Evolutionary conservation across 2,329 filamentous ascomycete species (phyloP).

Genomic region (Laburnicola sp.): DNA sequence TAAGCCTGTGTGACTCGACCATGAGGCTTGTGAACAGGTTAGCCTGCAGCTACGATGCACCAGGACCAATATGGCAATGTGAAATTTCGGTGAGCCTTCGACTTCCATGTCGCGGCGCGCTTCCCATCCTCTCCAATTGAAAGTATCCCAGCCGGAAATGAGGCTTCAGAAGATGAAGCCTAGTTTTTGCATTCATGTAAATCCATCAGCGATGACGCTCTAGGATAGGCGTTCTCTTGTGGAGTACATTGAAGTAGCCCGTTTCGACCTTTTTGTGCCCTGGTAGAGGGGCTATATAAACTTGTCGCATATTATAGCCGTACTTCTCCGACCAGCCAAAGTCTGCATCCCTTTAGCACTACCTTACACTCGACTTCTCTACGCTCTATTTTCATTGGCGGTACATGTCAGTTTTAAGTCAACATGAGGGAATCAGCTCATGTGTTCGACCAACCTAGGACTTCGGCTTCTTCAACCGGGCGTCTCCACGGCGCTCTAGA

Average conservation of each 20-base stretch:
- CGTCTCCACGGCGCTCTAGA: constrained; percentile 16
- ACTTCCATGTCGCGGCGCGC: constrained; percentile 19
- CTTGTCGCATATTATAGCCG: constrained; percentile 13
- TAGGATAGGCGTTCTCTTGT: constrained; percentile 3
- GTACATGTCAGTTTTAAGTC: constrained; percentile 16
- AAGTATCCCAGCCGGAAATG: constrained; percentile 23
- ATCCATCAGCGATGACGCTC: constrained; percentile 2
- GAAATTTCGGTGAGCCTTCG: constrained; percentile 27
- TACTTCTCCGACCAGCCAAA: constrained; percentile 20
- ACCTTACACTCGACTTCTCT: constrained; percentile 7
- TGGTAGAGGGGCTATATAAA: constrained; percentile 17
- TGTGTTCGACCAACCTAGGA: constrained; percentile 27
- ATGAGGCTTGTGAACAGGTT: constrained; percentile 26
- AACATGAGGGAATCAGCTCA: constrained; percentile 25
- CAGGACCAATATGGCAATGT: constrained; percentile 27
- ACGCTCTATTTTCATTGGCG: constrained; percentile 26
- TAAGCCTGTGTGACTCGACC: constrained; percentile 38
- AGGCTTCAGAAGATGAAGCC: constrained; percentile 28
- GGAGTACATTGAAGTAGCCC: constrained; percentile 5
- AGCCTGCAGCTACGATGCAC: constrained; percentile 32
- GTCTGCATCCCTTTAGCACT: constrained; percentile 12
- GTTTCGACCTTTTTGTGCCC: background rate
- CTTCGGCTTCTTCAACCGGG: constrained; percentile 23
- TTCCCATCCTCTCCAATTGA: constrained; percentile 22
- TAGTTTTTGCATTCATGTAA: constrained; percentile 5